These are phyloP conservation scores for sorghum (Sorghum bicolor) DNA, from an alignment of 176 grass and related monocot species.

Conservation along the genomic window Sorghum_bicolor_NCBIv3 NC_012874.2:68370001-68370500, in stretches of 20 bases:
- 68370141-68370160: constrained; percentile 85
- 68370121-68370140: constrained; percentile 73
- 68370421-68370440: constrained; percentile 9
- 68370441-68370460: constrained; percentile 74
- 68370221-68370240: constrained; percentile 79
- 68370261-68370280: constrained; percentile 85
- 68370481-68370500: constrained; percentile 71
- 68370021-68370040: neutral
- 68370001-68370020: neutral
- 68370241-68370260: constrained; percentile 73
- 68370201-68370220: constrained; percentile 80
- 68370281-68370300: constrained; percentile 9
- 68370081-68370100: constrained; percentile 74
- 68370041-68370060: neutral
- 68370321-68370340: constrained; percentile 3
- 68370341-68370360: neutral
- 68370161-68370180: constrained; percentile 64
- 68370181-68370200: constrained; percentile 69
- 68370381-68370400: neutral
- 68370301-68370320: neutral
- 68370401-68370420: neutral
- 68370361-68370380: neutral
- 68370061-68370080: constrained; percentile 29
- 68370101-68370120: constrained; percentile 80
- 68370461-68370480: constrained; percentile 71